Conservation (phyloP, 2,329 filamentous ascomycete genomes). For the Cladosporium sp. region DNA sequence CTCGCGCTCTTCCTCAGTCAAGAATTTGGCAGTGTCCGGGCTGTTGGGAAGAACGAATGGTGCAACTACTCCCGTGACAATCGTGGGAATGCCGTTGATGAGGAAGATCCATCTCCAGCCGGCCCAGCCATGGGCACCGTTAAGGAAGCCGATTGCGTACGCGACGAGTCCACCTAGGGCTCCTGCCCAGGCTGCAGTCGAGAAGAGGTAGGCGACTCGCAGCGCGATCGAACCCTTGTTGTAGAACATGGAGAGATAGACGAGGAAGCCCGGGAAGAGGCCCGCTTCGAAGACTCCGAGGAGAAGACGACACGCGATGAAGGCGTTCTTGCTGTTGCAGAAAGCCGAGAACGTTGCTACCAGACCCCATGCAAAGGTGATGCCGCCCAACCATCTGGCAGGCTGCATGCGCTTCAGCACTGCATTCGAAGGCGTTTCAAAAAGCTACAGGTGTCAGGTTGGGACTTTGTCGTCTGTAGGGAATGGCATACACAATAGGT, state of each 20-base stretch:
- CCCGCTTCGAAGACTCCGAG: slow-evolving; percentile 31
- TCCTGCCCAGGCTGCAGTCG: slow-evolving; percentile 48
- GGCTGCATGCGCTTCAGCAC: slow-evolving; percentile 51
- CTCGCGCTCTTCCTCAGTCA: slow-evolving; percentile 59
- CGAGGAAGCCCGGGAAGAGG: slow-evolving; percentile 49
- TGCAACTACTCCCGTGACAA: neutral
- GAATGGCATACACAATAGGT: slow-evolving; percentile 52
- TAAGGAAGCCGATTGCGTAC: slow-evolving; percentile 66
- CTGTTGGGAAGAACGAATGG: slow-evolving; percentile 57
- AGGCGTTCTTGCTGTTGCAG: slow-evolving; percentile 42
- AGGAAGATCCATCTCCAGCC: slow-evolving; percentile 74
- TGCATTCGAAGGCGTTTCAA: slow-evolving; percentile 51
- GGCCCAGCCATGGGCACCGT: slow-evolving; percentile 60
- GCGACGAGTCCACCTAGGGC: slow-evolving; percentile 42
- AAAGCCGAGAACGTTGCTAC: slow-evolving; percentile 52
- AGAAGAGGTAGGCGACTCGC: slow-evolving; percentile 48
- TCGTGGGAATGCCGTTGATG: slow-evolving; percentile 15
- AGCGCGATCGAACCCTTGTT: slow-evolving; percentile 43
- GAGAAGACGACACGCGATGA: slow-evolving; percentile 41
- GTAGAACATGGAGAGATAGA: slow-evolving; percentile 51
- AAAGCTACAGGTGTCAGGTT: slow-evolving; percentile 62
- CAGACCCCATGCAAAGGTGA: slow-evolving; percentile 38
- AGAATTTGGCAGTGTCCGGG: slow-evolving; percentile 63
- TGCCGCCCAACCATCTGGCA: slow-evolving; percentile 31
- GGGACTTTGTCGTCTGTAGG: too few relatives aligned